A percentile compares a stretch with the other conserved stretches of the same genome.
phyloP scores from a whole-genome alignment of 179 eudicot genomes.

The Silene coronaria region DNA sequence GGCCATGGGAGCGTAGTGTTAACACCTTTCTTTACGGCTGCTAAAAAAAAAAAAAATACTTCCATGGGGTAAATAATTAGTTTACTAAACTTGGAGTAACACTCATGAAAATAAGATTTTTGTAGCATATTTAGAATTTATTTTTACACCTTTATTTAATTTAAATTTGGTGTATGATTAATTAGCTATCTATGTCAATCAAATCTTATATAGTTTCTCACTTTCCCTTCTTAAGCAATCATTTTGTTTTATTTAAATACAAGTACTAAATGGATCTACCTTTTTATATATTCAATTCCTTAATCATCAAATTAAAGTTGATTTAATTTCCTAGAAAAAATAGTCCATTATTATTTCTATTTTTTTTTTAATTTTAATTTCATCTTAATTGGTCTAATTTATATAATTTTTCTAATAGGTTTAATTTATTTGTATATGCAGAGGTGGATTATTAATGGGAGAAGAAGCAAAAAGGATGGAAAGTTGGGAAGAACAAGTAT shows the following conservation, averaged over 20 bases:
- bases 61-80: not conserved
- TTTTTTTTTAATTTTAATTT: too few relatives aligned
- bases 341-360: too few relatives aligned
- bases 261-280: not conserved
- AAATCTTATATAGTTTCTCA: not conserved
- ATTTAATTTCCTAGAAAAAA: too few relatives aligned
- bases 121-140: not conserved
- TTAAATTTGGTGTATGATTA: too few relatives aligned
- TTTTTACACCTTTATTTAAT: too few relatives aligned
- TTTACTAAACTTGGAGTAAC: not conserved
- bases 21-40: too few relatives aligned
- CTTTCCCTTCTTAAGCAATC: not conserved
- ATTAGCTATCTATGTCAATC: not conserved
- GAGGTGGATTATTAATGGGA: constrained; percentile 46
- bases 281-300: too few relatives aligned
- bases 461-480: constrained; percentile 27
- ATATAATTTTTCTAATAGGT: not conserved
- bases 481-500: constrained; percentile 44
- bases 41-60: too few relatives aligned
- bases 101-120: not conserved
- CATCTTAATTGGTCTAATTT: not conserved
- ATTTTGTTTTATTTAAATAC: not conserved
- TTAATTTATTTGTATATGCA: constrained; percentile 4
- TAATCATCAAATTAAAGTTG: not conserved
- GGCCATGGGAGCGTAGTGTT: too few relatives aligned